Base-by-base conservation (phyloP, 2,329 filamentous ascomycete species). In the Paecilomyces formosus region DNA sequence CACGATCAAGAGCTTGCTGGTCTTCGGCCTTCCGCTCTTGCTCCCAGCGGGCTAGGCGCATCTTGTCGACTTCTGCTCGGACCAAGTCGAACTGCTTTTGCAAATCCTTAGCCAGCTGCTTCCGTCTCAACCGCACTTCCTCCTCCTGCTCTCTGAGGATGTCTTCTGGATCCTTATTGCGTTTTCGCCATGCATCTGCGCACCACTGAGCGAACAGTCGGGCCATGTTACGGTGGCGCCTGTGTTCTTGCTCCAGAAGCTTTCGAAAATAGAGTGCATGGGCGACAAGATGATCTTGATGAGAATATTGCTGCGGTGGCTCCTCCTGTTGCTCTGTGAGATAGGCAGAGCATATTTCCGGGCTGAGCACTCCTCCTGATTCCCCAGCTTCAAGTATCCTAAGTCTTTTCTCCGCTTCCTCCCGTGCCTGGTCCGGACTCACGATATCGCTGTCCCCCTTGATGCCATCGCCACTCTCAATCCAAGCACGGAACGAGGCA, bases 261-360 rank as follows among this genome's bases (percentile, higher is more conserved):
- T 86, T 89, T 54, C 90, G 86, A 65, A 97, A 93, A 65, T 92
- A 88, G 12, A 88, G 70, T 59, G 89, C 87, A 61, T 96, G 92
- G 53, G 87, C 87, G 53, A 89, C 80, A 56, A 97, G 81, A 70
- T 97, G 90, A 68, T 97, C 92, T 68, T 85, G 83, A 65, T 95
- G 92, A n/a, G 88, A 86, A 79, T 90, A 97, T 67, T 94, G 90
- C 56, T 83, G 82, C 0, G 85, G 83, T 0, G 89, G 89, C 66
- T 95, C 89, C 58, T 90, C 86, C 60, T 82, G 81, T 12, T 85
- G 79, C 62, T 94, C 89, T 0, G 89, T 89, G 18, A 86, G 81
- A 65, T 89, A 94, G 24, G 88, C 76, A 2, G 86, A 87, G 69
- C 89, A 93, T 60, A 82, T 81, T 60, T 86, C 85, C 57, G 81